A percentile compares a stretch with the other conserved stretches of the same genome.
phyloP scores from a whole-genome alignment of 2,329 filamentous ascomycete species.

The Amphichorda felina region DNA sequence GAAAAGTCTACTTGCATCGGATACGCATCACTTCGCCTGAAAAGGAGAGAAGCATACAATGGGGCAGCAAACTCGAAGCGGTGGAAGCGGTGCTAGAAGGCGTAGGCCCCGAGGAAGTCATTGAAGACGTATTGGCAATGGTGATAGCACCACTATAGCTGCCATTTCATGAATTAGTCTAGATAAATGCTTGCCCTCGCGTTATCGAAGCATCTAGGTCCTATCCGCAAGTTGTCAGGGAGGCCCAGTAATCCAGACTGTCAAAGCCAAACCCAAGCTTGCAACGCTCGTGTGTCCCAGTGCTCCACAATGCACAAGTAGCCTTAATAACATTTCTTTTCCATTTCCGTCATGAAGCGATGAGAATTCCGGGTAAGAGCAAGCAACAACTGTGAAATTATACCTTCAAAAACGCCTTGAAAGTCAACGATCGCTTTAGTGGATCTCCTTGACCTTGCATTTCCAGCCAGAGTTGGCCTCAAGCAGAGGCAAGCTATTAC shows the following conservation, averaged over 20 bases:
- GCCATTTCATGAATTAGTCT: constrained; percentile 14
- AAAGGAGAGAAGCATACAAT: constrained; percentile 81
- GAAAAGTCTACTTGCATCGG: constrained; percentile 81
- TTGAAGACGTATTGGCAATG: constrained; percentile 50
- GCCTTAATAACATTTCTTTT: not conserved
- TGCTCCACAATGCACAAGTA: not conserved
- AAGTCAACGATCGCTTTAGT: not conserved
- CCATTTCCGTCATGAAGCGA: not conserved
- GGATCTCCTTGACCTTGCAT: constrained; percentile 69
- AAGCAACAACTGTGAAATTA: not conserved
- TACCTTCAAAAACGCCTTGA: not conserved
- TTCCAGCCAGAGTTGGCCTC: constrained; percentile 77
- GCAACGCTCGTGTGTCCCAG: too few relatives aligned
- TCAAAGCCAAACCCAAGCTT: not conserved
- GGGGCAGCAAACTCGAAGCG: constrained; percentile 69
- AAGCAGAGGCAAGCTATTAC: constrained; percentile 65
- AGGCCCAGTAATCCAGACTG: not conserved
- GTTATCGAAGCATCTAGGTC: not conserved
- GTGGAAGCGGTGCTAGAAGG: constrained; percentile 55
- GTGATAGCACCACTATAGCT: constrained; percentile 38
- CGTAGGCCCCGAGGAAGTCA: constrained; percentile 47
- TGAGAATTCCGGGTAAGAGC: too few relatives aligned
- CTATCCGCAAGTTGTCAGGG: not conserved
- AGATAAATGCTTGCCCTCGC: constrained; percentile 11
- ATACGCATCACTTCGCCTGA: constrained; percentile 57